Percentiles rank a stretch among this genome's conserved stretches.
Evolutionary conservation across 2,329 filamentous ascomycete species (phyloP).

Genomic region (Didymella keratinophila): DNA sequence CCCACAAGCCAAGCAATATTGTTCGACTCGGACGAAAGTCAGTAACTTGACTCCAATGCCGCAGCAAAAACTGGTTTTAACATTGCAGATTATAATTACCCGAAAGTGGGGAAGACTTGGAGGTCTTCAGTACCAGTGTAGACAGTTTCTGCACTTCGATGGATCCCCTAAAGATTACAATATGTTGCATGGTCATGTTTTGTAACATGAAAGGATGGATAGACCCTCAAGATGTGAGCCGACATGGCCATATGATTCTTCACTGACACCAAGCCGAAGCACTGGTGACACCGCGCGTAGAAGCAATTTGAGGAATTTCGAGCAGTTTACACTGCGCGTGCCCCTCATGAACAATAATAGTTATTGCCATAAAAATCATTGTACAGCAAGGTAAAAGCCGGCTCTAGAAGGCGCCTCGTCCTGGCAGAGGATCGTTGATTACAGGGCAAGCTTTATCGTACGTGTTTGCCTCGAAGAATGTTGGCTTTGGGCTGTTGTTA

Average conservation of each 20-base stretch:
- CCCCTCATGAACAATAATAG: background rate
- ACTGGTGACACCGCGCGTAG: background rate
- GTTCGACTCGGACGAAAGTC: background rate
- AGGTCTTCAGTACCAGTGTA: too few species aligned
- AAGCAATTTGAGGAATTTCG: background rate
- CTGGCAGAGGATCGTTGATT: constrained; percentile 37
- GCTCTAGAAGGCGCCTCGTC: constrained; percentile 32
- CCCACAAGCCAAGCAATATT: too few species aligned
- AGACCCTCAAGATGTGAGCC: background rate
- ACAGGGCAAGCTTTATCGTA: constrained; percentile 35
- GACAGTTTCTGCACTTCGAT: too few species aligned
- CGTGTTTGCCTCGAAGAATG: constrained; percentile 29
- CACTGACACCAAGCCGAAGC: background rate
- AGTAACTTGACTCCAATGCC: background rate
- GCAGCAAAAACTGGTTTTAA: too few species aligned
- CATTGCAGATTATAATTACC: too few species aligned
- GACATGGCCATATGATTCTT: background rate
- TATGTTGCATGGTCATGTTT: too few species aligned
- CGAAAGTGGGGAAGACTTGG: too few species aligned
- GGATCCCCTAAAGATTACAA: too few species aligned
- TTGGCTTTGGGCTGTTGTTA: constrained; percentile 27
- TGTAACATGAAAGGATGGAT: background rate
- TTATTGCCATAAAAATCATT: background rate
- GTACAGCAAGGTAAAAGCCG: background rate
- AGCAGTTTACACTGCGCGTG: background rate